Conservation (phyloP, 768 basidiomycete genomes). For the Candolleomyces eurysporus region DNA sequence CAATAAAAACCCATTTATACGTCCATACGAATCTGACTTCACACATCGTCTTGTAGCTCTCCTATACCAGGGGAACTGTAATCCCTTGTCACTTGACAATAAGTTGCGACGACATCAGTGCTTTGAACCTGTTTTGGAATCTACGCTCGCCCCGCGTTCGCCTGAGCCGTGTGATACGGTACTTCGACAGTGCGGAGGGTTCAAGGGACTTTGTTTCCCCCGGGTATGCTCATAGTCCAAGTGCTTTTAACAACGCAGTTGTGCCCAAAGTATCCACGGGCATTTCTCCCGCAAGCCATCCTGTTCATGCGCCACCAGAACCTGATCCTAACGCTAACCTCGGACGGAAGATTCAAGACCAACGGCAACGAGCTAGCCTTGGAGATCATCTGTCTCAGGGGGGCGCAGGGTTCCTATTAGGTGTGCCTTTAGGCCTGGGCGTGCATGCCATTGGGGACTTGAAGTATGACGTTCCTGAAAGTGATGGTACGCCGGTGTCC, state of each 20-base stretch:
- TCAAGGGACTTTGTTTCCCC: not conserved
- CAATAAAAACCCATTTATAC: not conserved
- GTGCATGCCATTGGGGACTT: too few species aligned
- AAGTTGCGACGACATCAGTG: conserved; percentile 18
- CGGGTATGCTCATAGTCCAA: not conserved
- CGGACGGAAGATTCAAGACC: too few species aligned
- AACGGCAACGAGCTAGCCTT: too few species aligned
- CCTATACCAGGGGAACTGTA: conserved; percentile 29
- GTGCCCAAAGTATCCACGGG: not conserved
- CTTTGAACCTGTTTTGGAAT: conserved; percentile 21
- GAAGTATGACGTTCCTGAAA: too few species aligned
- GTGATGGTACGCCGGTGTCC: too few species aligned
- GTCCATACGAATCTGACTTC: not conserved
- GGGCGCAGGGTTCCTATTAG: too few species aligned
- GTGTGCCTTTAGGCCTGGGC: not conserved
- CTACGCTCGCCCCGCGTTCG: conserved; percentile 16
- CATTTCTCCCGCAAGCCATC: too few species aligned
- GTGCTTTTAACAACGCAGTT: not conserved
- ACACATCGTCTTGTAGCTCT: conserved; percentile 13
- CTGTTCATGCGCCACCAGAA: too few species aligned
- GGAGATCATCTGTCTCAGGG: too few species aligned
- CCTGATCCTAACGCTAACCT: too few species aligned
- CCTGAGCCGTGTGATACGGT: conserved; percentile 19
- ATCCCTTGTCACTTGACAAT: conserved; percentile 27
- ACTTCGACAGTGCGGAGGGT: not conserved